These are phyloP conservation scores for Apiotrichum laibachii DNA, from an alignment of 1,284 basidiomycete genomes.

Conservation along the genomic window DNA sequence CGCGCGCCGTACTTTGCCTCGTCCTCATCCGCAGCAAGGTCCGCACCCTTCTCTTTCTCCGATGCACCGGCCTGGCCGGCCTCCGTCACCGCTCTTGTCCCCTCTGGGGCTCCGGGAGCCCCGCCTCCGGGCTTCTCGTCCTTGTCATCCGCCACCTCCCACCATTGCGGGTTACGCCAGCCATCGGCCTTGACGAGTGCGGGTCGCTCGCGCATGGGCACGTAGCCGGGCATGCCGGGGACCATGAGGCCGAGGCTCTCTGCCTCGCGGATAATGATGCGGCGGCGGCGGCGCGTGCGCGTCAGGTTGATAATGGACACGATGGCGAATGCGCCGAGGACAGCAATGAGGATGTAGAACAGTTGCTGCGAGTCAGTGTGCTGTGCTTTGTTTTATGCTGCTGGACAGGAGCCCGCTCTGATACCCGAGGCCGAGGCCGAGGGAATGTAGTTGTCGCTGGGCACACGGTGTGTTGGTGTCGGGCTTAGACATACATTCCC, in stretches of 20 bases:
- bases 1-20: conserved; percentile 7
- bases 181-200: conserved; percentile 28
- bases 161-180: conserved; percentile 40
- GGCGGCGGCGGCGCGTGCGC: conserved; percentile 37
- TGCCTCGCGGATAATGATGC: conserved; percentile 39
- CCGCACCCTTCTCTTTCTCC: not conserved
- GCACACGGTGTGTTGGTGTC: no score
- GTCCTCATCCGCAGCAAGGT: not conserved
- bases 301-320: conserved; percentile 39
- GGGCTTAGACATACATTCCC: no score
- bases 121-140: not conserved
- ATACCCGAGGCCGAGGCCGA: no score
- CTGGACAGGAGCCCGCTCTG: not conserved
- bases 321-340: conserved; percentile 41
- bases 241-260: conserved; percentile 43
- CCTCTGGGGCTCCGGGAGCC: no score
- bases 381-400: no score
- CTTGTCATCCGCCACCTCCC: conserved; percentile 32
- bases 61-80: not conserved
- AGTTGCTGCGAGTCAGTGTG: conserved; percentile 25
- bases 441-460: no score
- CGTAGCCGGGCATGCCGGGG: conserved; percentile 46
- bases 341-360: conserved; percentile 50
- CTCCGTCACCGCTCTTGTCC: no score
- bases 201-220: conserved; percentile 40